Percentiles rank a stretch among this genome's conserved stretches.
These are phyloP conservation scores for Amoeboaphelidium protococcarum DNA, from an alignment of 371 early-diverging fungal species.

Conservation along the genomic window DNA sequence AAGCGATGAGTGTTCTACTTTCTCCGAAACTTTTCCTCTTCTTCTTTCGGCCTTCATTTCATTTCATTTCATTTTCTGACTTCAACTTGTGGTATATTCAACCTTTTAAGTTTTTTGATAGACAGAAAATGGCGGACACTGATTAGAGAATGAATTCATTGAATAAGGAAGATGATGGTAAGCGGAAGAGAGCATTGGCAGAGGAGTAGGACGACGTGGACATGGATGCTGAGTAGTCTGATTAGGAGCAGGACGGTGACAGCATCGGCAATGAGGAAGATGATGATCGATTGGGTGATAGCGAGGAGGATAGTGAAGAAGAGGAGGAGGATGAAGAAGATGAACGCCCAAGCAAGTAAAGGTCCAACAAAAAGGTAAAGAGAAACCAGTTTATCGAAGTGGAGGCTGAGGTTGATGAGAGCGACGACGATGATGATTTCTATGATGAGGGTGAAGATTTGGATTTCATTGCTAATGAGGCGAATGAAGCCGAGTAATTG, in stretches of 20 bases:
- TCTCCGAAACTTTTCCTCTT: too few relatives aligned
- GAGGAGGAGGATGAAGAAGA: slow-evolving; percentile 29
- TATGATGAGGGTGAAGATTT: slow-evolving; percentile 14
- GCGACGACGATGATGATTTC: slow-evolving; percentile 44
- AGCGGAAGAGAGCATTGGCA: too few relatives aligned
- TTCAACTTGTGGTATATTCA: too few relatives aligned
- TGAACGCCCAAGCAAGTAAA: slow-evolving; percentile 12
- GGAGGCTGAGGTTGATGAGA: slow-evolving; percentile 26
- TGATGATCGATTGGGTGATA: neutral
- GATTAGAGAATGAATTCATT: too few relatives aligned
- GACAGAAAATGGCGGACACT: too few relatives aligned
- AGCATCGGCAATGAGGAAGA: neutral
- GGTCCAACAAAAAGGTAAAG: slow-evolving; percentile 11
- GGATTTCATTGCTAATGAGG: slow-evolving; percentile 39
- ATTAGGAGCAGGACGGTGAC: neutral
- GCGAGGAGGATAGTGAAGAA: neutral
- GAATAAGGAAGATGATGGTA: too few relatives aligned
- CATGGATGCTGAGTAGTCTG: too few relatives aligned
- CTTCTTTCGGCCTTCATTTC: too few relatives aligned
- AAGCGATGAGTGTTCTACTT: too few relatives aligned
- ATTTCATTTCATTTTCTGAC: too few relatives aligned
- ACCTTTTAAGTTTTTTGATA: too few relatives aligned
- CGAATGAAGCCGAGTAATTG: slow-evolving; percentile 23
- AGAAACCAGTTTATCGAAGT: slow-evolving; percentile 4
- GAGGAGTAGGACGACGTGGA: too few relatives aligned